Evolutionary conservation across 306 rosid species (phyloP), one percentile per base, ranked within the genome.

Genomic region (Vicia villosa): DNA sequence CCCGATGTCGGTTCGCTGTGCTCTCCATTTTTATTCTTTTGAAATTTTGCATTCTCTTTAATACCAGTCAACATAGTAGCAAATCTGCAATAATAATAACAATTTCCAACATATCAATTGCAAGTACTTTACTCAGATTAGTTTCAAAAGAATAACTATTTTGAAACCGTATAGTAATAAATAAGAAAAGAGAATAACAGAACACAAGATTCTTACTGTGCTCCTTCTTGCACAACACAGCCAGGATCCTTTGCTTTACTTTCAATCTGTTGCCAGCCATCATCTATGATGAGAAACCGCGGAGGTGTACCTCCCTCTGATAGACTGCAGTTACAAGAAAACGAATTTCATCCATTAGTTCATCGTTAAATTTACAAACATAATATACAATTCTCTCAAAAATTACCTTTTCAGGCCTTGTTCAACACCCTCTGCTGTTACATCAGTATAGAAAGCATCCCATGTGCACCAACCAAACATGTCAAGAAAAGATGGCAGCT

Each of bases 381-480:
- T 6, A 50, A 22, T 46, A 17, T 24, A 37, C 40, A 26, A 41
- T 32, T 34, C 26, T 32, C 68, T 30, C 3, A 54, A 37, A 51
- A 41, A 22, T 80, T 77, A 94, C 97, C 98, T 94, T 81, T 77
- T 73, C 52, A 95, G 95, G 41, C 99, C 99, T 64, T 86, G 84
- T 6, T 84, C 91, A 74, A 95, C 93, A 15, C 97, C 96, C 84
- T 91, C 97, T 40, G 97, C 91, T 2, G 97, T 95, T 81, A 95
- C 97, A 75, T 91, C 96, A 8, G 95, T 91, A 79, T 95, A 95
- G 80, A 89, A 95, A 68, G 99, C 97, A 81, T 95, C 99, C 99
- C 99, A 95, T 55, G 99, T 95, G 75, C 99, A 95, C 99, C 97
- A 95, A 57, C 99, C 99, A 84, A 95, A 95, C 95, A 95, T 89